Base-by-base conservation (phyloP, 257 asterid genomes). In the Pogostemon cablin region DNA sequence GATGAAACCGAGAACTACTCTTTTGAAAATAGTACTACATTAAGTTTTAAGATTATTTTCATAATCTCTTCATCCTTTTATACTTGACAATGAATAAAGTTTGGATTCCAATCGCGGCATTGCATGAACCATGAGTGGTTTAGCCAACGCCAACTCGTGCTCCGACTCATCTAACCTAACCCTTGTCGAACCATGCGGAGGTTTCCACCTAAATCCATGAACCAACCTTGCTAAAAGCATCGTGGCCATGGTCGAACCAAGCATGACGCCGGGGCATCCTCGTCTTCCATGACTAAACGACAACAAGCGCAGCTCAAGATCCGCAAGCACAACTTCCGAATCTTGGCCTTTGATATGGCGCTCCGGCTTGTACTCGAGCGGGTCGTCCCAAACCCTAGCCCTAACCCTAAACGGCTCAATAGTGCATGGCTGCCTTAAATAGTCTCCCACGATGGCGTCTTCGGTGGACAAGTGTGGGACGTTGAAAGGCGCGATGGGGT, bases 281-380 rank as follows among this genome's bases (percentile, higher is more conserved):
- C 86, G 78, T 11, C 83, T 76, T 9, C 86, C 81, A 0, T 39
- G 62, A 44, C 86, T 38, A 4, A 82, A 82, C 0, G 83, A 72
- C 1, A 82, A 32, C 56, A 76, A 9, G 3, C 4, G 20, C 58
- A 82, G 1, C 0, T 82, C 61, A 3, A 12, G 52, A 44, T 79
- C 80, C 3, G 3, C 20, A 2, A 82, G 75, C 47, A 0, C 62
- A 0, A 75, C 75, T 3, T 53, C 66, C 0, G 71, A 37, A 15
- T 34, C 47, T 6, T 4, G 7, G 3, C 44, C 20, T 0, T 2
- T n/a, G 0, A 80, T 61, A 35, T 80, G 84, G 32, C 81, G 77
- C 32, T 80, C 80, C 0, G 82, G 80, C 3, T 71, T 71, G 67
- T 54, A 81, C 37, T 2, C 12, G 8, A 77, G 59, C 0, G 76